phyloP scores from a whole-genome alignment of 306 rosid genomes.

The Cucumis sativus region Cucumber_9930_V3 NC_026659.2:4839001-4839500 shows the following conservation, averaged over 20 bases:
- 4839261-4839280: constrained; percentile 4
- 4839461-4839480: constrained; percentile 74
- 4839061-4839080: constrained; percentile 56
- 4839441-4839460: constrained; percentile 96
- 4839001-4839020: constrained; percentile 63
- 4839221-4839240: constrained; percentile 40
- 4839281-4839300: not conserved
- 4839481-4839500: constrained; percentile 79
- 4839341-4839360: constrained; percentile 6
- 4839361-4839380: constrained; percentile 5
- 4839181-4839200: constrained; percentile 82
- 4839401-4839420: constrained; percentile 45
- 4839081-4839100: constrained; percentile 52
- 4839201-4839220: constrained; percentile 78
- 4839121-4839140: constrained; percentile 59
- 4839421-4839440: constrained; percentile 59
- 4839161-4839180: constrained; percentile 57
- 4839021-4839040: constrained; percentile 83
- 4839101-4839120: constrained; percentile 39
- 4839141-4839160: constrained; percentile 48
- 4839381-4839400: constrained; percentile 36
- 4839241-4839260: constrained; percentile 37
- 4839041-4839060: constrained; percentile 82
- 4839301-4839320: constrained; percentile 2
- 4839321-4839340: no score